phyloP scores from a whole-genome alignment of 176 grass and related monocot species.

The Cenchrus americanus region DNA sequence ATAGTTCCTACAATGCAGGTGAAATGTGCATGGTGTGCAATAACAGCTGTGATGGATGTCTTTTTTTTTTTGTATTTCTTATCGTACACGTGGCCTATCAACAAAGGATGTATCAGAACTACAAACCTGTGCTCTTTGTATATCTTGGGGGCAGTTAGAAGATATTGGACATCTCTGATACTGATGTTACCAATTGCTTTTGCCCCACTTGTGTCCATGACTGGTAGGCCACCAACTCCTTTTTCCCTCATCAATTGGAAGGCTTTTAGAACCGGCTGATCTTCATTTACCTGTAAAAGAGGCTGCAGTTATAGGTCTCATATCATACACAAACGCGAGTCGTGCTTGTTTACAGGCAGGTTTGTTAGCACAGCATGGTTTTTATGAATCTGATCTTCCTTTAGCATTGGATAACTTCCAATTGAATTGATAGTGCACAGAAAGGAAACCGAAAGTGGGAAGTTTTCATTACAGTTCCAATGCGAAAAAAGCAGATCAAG shows the following conservation, averaged over 20 bases:
- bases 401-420: background rate
- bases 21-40: background rate
- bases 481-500: background rate
- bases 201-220: conserved; percentile 73
- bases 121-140: conserved; percentile 94
- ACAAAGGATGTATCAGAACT: conserved; percentile 2
- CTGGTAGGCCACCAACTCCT: conserved; percentile 87
- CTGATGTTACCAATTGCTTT: conserved; percentile 88
- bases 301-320: background rate
- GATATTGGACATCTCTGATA: conserved; percentile 99
- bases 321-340: background rate
- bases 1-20: background rate
- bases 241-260: conserved; percentile 92
- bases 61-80: no score
- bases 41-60: no score
- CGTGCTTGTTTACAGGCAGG: background rate
- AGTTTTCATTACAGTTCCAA: background rate
- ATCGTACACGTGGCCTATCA: background rate
- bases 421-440: background rate
- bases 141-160: conserved; percentile 89
- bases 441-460: background rate
- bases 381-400: background rate
- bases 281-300: conserved; percentile 75
- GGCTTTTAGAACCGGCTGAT: conserved; percentile 90
- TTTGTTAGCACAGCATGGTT: background rate